Percentiles rank a stretch among this genome's conserved stretches.
Evolutionary conservation across 805 yeast species (phyloP).

Genomic region (Lipomyces chichibuensis): DNA sequence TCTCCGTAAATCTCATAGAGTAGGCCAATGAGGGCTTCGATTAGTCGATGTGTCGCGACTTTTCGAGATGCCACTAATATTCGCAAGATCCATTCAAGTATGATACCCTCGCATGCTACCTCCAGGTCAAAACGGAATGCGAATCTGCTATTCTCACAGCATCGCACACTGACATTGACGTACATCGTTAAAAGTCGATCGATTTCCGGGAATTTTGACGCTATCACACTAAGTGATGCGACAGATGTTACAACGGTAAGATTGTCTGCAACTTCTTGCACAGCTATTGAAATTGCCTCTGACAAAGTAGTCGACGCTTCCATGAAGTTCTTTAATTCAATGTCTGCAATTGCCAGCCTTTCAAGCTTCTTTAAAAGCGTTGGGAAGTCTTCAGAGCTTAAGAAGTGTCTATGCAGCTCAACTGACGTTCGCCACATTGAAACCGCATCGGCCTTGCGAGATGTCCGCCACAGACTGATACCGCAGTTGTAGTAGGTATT

Average conservation of each 20-base stretch:
- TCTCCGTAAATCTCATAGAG: constrained; percentile 7
- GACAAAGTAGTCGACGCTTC: constrained; percentile 10
- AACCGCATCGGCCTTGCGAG: constrained; percentile 19
- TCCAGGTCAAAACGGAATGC: not conserved
- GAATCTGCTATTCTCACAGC: not conserved
- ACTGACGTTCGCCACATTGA: constrained; percentile 23
- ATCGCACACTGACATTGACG: not conserved
- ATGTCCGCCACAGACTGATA: constrained; percentile 13
- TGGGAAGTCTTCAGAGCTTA: not conserved
- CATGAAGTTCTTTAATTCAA: constrained; percentile 6
- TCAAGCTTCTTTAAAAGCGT: constrained; percentile 26
- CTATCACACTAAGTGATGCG: not conserved
- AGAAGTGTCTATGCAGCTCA: constrained; percentile 11
- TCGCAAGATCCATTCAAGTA: constrained; percentile 20
- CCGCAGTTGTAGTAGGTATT: constrained; percentile 28
- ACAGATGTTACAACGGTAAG: constrained; percentile 2
- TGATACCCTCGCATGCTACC: constrained; percentile 10
- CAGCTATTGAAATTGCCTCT: constrained; percentile 6
- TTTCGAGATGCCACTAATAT: constrained; percentile 13
- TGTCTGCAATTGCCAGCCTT: constrained; percentile 22
- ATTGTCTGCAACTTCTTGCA: not conserved
- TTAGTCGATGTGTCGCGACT: not conserved
- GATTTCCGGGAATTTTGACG: constrained; percentile 7
- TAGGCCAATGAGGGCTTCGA: not conserved
- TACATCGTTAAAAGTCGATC: constrained; percentile 12